Evolutionary conservation across 371 early-diverging fungal species (phyloP), one percentile per base, ranked within the genome.

Genomic region (Blastocladiella emersonii): DNA sequence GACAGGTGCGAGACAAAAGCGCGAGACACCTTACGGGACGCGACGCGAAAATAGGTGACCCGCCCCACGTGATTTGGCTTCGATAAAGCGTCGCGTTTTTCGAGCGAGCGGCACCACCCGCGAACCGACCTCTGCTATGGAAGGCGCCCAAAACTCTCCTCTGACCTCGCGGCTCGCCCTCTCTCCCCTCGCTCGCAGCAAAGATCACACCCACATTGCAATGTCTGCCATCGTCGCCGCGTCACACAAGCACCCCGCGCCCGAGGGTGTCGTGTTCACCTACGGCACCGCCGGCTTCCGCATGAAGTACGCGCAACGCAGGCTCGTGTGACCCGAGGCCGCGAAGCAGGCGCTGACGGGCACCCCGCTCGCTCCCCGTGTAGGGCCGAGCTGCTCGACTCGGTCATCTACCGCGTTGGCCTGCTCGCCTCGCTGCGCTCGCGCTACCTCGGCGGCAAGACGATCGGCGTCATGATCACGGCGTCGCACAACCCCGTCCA

Each of bases 201-300:
- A 39, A 39, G 5, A 13, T 39, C 5, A 39, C 39, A 13, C 5
- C 5, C 39, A 13, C 13, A 39, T 39, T 39, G 13, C 39, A 37
- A 37, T 37, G 39, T 7, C 39, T 13, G 25, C n/a, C n/a, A 51
- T 51, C 32, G 30, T 30, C 53, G 13, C 27, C 30, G 53, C 30
- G 21, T 51, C 53, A 30, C 15, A 7, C 53, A 19, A 8, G 30
- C 53, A 51, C 32, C 53, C 53, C 8, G 32, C 45, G 1, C 44
- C 60, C 41, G 60, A n/a, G 30, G 41, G 60, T 8, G 21, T n/a
- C 30, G 8, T 34, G 30, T 43, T 27, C 41, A 32, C 41, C 44
- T 96, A 98, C 72, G 98, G 98, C 66, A 98, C 98, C 3, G 98
- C 98, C 32, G 98, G 98, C 44, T 95, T 98, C 84, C 88, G 98